Evolutionary conservation across 2,329 filamentous ascomycete species (phyloP).

Genomic region (Penicillium sp.): DNA sequence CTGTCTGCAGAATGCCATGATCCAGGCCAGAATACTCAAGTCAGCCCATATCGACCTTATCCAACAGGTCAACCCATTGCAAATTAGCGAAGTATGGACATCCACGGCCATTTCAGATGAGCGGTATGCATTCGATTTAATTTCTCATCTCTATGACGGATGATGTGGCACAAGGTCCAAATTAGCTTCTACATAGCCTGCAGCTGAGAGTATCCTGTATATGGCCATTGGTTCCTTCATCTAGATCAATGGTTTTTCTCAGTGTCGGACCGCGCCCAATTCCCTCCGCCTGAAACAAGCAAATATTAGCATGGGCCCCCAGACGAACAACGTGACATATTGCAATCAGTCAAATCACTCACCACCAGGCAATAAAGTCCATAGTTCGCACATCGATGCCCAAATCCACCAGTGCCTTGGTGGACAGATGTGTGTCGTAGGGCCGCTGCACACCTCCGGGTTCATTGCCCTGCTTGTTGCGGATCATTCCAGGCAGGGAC

Average conservation of each 20-base stretch:
- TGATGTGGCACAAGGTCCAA: not conserved
- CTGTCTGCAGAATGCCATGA: not conserved
- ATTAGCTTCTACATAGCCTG: not conserved
- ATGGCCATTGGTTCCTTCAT: not conserved
- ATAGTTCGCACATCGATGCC: slow-evolving; percentile 76
- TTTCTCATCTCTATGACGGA: not conserved
- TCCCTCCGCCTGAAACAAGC: slow-evolving; percentile 38
- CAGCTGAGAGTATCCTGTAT: not conserved
- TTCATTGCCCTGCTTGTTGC: slow-evolving; percentile 73
- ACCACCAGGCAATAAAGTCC: slow-evolving; percentile 84
- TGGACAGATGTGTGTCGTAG: slow-evolving; percentile 88
- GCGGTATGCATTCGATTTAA: not conserved
- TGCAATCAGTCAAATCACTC: slow-evolving; percentile 29
- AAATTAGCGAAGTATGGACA: not conserved
- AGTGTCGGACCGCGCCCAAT: slow-evolving; percentile 31
- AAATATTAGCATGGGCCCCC: slow-evolving; percentile 21
- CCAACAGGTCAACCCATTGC: not conserved
- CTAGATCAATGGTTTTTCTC: slow-evolving; percentile 10
- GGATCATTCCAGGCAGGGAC: slow-evolving; percentile 68
- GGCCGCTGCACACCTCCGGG: slow-evolving; percentile 76
- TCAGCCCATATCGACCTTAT: not conserved
- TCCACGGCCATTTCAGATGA: not conserved
- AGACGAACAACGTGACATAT: slow-evolving; percentile 12
- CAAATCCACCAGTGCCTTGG: slow-evolving; percentile 71
- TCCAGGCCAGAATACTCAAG: not conserved